phyloP scores from a whole-genome alignment of 768 basidiomycete species.

The Lactifluus hygrophoroides region DNA sequence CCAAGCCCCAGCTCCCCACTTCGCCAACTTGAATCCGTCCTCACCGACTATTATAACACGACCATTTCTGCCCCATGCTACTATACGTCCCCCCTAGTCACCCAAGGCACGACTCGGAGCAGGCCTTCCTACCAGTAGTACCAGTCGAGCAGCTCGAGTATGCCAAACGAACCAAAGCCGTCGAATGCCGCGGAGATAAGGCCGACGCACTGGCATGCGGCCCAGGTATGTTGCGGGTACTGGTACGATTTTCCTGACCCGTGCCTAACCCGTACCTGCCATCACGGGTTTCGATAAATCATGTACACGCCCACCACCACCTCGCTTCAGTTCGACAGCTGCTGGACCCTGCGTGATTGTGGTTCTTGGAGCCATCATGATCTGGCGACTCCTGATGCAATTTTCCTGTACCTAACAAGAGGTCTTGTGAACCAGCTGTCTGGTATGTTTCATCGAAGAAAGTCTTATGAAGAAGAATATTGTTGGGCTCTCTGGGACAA shows the following conservation, averaged over 20 bases:
- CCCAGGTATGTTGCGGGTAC: too few relatives aligned
- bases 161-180: not conserved
- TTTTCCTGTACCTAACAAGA: not conserved
- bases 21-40: not conserved
- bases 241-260: too few relatives aligned
- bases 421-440: not conserved
- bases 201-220: too few relatives aligned
- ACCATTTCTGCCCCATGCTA: too few relatives aligned
- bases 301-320: too few relatives aligned
- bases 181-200: too few relatives aligned
- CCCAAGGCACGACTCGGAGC: too few relatives aligned
- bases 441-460: not conserved
- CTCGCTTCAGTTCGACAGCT: conserved; percentile 3
- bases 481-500: too few relatives aligned
- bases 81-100: too few relatives aligned
- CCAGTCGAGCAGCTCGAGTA: too few relatives aligned
- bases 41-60: not conserved
- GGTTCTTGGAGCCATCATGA: not conserved
- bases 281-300: too few relatives aligned
- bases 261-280: too few relatives aligned
- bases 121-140: not conserved
- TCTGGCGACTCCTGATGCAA: not conserved
- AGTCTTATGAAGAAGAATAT: not conserved
- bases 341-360: conserved; percentile 1
- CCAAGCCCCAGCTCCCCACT: not conserved